A percentile compares a stretch with the other conserved stretches of the same genome.
phyloP scores from a whole-genome alignment of 169 alveolate genomes.

The Eimeria falciformis region DNA sequence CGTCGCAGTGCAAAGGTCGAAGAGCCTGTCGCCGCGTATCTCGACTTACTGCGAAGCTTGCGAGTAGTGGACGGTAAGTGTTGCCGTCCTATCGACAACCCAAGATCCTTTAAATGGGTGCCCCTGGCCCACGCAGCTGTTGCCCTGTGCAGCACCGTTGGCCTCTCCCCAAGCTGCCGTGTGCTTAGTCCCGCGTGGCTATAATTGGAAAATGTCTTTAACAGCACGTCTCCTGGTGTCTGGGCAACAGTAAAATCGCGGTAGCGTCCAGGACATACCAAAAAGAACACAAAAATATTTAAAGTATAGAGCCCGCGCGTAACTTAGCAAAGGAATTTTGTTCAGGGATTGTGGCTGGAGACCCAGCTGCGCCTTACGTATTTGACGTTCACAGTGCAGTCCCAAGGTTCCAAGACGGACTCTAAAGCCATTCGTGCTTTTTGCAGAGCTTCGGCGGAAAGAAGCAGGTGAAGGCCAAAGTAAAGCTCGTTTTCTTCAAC shows the following conservation, averaged over 20 bases:
- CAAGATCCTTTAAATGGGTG: constrained; percentile 1
- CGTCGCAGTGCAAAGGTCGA: not conserved
- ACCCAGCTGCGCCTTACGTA: constrained; percentile 33
- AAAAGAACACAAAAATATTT: too few relatives aligned
- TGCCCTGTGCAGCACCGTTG: constrained; percentile 17
- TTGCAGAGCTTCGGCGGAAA: constrained; percentile 65
- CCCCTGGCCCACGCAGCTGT: constrained; percentile 13
- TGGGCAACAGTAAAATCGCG: constrained; percentile 12
- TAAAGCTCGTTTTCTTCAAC: not conserved
- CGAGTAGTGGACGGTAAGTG: not conserved
- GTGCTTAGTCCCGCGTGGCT: not conserved
- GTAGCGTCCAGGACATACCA: too few relatives aligned
- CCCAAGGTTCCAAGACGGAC: constrained; percentile 49
- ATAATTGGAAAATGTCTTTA: not conserved
- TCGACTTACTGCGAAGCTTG: constrained; percentile 25
- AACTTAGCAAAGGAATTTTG: too few relatives aligned
- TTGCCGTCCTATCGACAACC: not conserved
- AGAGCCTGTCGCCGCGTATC: too few relatives aligned
- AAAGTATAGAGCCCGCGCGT: too few relatives aligned
- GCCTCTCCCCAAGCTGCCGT: not conserved
- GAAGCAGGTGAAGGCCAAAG: constrained; percentile 17
- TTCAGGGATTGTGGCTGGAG: too few relatives aligned
- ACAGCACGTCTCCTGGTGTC: constrained; percentile 48
- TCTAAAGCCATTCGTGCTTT: constrained; percentile 52
- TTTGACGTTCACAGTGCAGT: constrained; percentile 42